Base-by-base conservation (phyloP, 1,139 yeast species). In the Tardiomyces digboiensis region DNA sequence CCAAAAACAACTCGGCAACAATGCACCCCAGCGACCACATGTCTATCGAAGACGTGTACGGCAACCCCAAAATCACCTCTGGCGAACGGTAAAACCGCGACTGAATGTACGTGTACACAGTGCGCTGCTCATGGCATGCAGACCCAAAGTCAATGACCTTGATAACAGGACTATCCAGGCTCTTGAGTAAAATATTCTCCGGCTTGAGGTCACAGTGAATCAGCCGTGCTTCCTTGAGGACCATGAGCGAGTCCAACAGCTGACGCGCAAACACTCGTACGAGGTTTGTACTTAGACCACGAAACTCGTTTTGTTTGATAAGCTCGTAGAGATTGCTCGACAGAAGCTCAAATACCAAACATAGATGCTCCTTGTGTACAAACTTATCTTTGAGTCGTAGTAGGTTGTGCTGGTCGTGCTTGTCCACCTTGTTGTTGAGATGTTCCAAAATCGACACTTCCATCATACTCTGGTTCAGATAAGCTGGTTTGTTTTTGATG, bases 11-110 rank as follows among this genome's bases (percentile, higher is more conserved):
- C 61, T 91, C 99, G 1, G 96, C 97, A 29, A 89, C 82, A 44
- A 93, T 91, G 67, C 99, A 91, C 2, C 98, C 99, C 39, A 91
- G 69, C 1, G 97, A 88, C 99, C 99, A 91, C 89, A 91, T 88
- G 62, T 91, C 99, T 46, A 91, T 91, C 7, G 95, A 80, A 19
- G 95, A 80, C 0, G 96, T 84, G 50, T 69, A 68, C 4, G 96
- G 95, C 40, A 91, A 70, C 0, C 99, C 98, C 23, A 91, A 66
- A 3, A 91, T 78, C 18, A 91, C 95, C 61, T 91, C 99, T 0
- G 99, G 99, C 1, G 95, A 85, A 49, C 99, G 72, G 64, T 91
- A 91, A 60, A 91, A 91, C 46, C 99, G 72, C 7, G 96, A 87
- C 62, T 91, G 99, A 51, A 91, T 87, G 61, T 91, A 91, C 0